Conservation (phyloP, 2,329 filamentous ascomycete species). For the Uncinocarpus reesii region DNA sequence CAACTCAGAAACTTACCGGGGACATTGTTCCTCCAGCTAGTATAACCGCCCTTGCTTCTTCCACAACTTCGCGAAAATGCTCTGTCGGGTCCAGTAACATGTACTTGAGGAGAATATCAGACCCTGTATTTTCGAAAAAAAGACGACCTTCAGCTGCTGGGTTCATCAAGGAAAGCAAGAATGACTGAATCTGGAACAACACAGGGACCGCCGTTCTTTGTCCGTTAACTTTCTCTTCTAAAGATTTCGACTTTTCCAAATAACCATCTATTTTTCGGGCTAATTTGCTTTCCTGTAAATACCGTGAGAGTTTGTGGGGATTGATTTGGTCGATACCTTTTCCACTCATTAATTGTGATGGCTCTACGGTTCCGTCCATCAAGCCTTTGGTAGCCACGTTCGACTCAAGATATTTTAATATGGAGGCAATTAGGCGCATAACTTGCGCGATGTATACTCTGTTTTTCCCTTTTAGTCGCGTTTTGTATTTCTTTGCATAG, state of each 20-base stretch:
- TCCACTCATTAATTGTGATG: slow-evolving; percentile 62
- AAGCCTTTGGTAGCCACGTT: slow-evolving; percentile 35
- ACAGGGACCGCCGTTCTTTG: slow-evolving; percentile 39
- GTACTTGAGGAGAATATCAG: slow-evolving; percentile 59
- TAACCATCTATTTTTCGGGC: slow-evolving; percentile 94
- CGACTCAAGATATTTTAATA: slow-evolving; percentile 57
- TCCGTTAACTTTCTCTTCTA: slow-evolving; percentile 16
- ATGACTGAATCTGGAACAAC: slow-evolving; percentile 53
- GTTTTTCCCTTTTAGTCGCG: slow-evolving; percentile 80
- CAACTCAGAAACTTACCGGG: slow-evolving; percentile 42
- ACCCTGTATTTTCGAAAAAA: slow-evolving; percentile 44
- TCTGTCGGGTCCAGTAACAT: slow-evolving; percentile 83
- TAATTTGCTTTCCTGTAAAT: slow-evolving; percentile 83
- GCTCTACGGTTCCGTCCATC: slow-evolving; percentile 57
- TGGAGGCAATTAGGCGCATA: slow-evolving; percentile 68
- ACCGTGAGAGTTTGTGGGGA: slow-evolving; percentile 74
- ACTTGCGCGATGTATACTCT: slow-evolving; percentile 83
- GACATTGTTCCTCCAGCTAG: slow-evolving; percentile 96
- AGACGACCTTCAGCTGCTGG: slow-evolving; percentile 58
- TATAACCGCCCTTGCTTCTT: slow-evolving; percentile 74
- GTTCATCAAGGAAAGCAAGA: slow-evolving; percentile 77
- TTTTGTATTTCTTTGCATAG: slow-evolving; percentile 81
- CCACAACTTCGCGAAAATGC: slow-evolving; percentile 79
- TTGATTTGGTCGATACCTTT: slow-evolving; percentile 95
- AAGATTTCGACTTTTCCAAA: slow-evolving; percentile 47